Conservation (phyloP, 169 alveolate species). For the Eimeria falciformis region DNA sequence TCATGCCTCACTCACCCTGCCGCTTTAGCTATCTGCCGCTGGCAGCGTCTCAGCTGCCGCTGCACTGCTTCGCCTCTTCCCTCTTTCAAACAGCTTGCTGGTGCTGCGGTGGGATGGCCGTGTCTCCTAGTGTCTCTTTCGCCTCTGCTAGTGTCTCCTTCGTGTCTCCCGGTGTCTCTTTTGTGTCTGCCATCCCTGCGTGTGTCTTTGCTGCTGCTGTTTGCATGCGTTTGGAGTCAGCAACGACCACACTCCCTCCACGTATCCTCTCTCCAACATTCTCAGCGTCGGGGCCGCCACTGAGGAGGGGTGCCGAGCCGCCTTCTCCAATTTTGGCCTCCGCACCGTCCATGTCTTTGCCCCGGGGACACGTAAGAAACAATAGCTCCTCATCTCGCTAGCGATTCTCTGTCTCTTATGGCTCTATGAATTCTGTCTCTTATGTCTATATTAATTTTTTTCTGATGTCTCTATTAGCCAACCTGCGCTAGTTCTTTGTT, state of each 20-base stretch:
- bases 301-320: conserved; percentile 49
- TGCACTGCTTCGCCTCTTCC: too few relatives aligned
- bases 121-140: background rate
- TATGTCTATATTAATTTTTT: background rate
- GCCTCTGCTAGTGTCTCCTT: background rate
- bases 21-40: background rate
- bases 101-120: background rate
- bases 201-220: conserved; percentile 3
- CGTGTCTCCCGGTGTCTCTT: background rate
- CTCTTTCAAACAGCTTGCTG: background rate
- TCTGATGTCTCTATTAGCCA: too few relatives aligned
- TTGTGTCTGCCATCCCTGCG: background rate
- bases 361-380: conserved; percentile 73
- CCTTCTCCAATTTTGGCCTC: conserved; percentile 73
- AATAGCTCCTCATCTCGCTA: background rate
- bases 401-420: too few relatives aligned
- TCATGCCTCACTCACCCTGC: background rate
- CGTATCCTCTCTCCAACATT: conserved; percentile 71
- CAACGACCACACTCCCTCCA: conserved; percentile 78
- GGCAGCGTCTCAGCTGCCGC: background rate
- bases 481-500: too few relatives aligned
- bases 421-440: too few relatives aligned
- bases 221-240: conserved; percentile 42
- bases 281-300: conserved; percentile 75
- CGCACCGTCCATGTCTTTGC: conserved; percentile 75